phyloP scores from a whole-genome alignment of 257 asterid species.

The Solanum chiquidenum region DNA sequence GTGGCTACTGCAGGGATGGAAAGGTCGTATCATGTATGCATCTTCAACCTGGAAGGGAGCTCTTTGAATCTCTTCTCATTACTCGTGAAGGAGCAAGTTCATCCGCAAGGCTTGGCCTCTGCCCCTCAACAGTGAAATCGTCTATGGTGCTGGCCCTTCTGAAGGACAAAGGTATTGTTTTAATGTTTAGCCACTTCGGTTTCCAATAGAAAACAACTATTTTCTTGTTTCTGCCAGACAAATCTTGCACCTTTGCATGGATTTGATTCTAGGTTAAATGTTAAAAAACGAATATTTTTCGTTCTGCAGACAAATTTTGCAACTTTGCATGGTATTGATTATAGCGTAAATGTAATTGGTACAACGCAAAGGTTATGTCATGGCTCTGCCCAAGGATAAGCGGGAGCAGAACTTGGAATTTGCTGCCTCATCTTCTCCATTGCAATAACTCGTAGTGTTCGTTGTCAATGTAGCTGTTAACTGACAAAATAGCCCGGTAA shows the following conservation, averaged over 20 bases:
- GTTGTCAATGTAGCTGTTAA: neutral
- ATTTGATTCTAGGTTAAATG: neutral
- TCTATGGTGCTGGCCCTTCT: neutral
- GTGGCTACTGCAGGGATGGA: constrained; percentile 43
- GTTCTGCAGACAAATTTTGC: neutral
- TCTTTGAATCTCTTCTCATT: neutral
- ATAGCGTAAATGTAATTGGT: neutral
- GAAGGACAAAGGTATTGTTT: neutral
- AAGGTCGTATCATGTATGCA: constrained; percentile 28
- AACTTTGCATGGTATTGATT: neutral
- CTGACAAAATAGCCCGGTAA: neutral
- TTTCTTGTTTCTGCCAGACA: neutral
- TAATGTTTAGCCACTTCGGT: neutral
- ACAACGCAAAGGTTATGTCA: neutral
- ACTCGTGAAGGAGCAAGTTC: neutral
- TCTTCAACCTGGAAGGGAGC: constrained; percentile 25
- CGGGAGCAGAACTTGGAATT: neutral
- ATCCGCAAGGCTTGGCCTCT: neutral
- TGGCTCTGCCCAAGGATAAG: neutral
- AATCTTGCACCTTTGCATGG: neutral
- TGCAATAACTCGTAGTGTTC: neutral
- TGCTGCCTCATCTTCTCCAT: neutral
- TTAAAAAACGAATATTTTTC: neutral
- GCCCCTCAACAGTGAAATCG: neutral
- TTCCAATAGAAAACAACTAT: neutral